phyloP scores from a whole-genome alignment of 2,329 filamentous ascomycete genomes.

The Nothophaeocryptopus gaeumannii region DNA sequence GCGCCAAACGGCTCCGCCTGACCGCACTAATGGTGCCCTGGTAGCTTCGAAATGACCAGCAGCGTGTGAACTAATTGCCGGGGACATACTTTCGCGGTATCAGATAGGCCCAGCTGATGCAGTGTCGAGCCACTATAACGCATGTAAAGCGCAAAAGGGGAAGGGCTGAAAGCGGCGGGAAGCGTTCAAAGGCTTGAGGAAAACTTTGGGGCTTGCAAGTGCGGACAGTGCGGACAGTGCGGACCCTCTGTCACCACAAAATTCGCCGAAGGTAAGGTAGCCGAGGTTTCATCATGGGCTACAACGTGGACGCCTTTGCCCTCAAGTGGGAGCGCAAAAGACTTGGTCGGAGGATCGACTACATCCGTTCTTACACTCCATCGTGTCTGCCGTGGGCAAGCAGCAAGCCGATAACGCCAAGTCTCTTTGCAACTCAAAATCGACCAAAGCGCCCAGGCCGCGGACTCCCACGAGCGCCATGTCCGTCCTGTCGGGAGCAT shows the following conservation, averaged over 20 bases:
- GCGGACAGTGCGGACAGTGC: too few relatives aligned
- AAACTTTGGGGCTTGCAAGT: not conserved
- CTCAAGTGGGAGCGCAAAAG: not conserved
- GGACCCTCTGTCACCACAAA: conserved; percentile 2
- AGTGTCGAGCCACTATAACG: conserved; percentile 10
- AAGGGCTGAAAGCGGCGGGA: conserved; percentile 11
- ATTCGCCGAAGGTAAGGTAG: conserved; percentile 2
- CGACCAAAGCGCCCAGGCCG: too few relatives aligned
- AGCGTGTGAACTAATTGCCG: conserved; percentile 15
- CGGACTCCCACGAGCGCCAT: too few relatives aligned
- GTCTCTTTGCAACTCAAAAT: too few relatives aligned
- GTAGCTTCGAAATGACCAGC: conserved; percentile 19
- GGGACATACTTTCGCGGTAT: conserved; percentile 19
- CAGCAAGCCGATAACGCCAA: too few relatives aligned
- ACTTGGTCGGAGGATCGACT: too few relatives aligned
- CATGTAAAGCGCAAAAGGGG: conserved; percentile 10
- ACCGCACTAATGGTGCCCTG: conserved; percentile 16
- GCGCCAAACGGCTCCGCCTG: conserved; percentile 19
- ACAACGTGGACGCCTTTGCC: not conserved
- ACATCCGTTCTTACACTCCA: too few relatives aligned
- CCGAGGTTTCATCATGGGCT: conserved; percentile 11
- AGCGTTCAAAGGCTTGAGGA: not conserved
- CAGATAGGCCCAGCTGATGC: conserved; percentile 14
- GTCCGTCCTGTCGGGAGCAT: not conserved
- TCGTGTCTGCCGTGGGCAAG: too few relatives aligned